A percentile compares a stretch with the other conserved stretches of the same genome.
phyloP scores from a whole-genome alignment of 345 rosid species.

The Populus deltoides region DNA sequence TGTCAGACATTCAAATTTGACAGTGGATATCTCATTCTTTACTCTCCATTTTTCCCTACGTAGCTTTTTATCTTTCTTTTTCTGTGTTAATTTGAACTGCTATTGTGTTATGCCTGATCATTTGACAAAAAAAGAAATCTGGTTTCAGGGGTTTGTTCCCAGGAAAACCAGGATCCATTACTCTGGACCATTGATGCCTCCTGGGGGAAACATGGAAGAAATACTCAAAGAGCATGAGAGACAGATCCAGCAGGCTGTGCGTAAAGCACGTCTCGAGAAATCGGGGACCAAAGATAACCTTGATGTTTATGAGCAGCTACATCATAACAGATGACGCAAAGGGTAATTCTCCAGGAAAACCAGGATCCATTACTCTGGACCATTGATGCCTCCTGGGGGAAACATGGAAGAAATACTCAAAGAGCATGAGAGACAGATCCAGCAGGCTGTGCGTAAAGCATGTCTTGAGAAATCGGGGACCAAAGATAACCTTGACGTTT shows the following conservation, averaged over 20 bases:
- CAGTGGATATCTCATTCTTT: neutral
- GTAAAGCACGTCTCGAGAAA: slow-evolving; percentile 67
- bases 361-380: slow-evolving; percentile 85
- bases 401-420: slow-evolving; percentile 79
- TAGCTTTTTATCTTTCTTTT: neutral
- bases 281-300: slow-evolving; percentile 41
- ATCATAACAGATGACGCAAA: slow-evolving; percentile 24
- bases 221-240: slow-evolving; percentile 86
- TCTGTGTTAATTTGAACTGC: neutral
- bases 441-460: slow-evolving; percentile 81
- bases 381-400: slow-evolving; percentile 84
- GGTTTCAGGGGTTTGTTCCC: slow-evolving; percentile 50
- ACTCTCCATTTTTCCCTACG: neutral
- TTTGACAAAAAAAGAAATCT: neutral
- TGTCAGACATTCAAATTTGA: no score
- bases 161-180: slow-evolving; percentile 73
- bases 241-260: slow-evolving; percentile 86
- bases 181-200: slow-evolving; percentile 93
- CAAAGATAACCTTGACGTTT: slow-evolving; percentile 33
- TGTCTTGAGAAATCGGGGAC: slow-evolving; percentile 58
- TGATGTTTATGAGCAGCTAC: slow-evolving; percentile 23
- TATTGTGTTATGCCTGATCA: neutral
- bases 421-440: slow-evolving; percentile 92
- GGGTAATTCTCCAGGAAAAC: slow-evolving; percentile 67
- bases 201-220: slow-evolving; percentile 83